These are phyloP conservation scores for Odontarrhena argentea DNA, from an alignment of 345 rosid species.

Conservation along the genomic window DNA sequence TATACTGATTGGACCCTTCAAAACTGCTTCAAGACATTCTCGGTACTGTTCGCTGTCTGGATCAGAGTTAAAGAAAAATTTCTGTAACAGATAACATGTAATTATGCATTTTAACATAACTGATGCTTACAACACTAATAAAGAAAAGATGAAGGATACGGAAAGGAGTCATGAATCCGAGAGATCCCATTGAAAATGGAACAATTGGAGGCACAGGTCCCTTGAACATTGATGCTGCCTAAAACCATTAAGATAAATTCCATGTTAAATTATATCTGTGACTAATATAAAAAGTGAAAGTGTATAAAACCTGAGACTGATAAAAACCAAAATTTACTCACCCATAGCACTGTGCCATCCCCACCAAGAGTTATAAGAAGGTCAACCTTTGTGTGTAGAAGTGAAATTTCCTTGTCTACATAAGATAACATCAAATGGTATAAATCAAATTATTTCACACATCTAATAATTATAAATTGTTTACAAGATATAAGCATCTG, in stretches of 20 bases:
- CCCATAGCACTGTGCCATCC: slow-evolving; percentile 99
- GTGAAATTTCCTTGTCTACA: slow-evolving; percentile 73
- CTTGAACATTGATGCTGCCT: slow-evolving; percentile 99
- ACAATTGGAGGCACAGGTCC: slow-evolving; percentile 99
- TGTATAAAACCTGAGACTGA: not conserved
- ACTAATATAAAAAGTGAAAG: slow-evolving; percentile 6
- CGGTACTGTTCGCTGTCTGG: slow-evolving; percentile 85
- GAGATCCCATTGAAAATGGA: slow-evolving; percentile 93
- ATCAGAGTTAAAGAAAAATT: slow-evolving; percentile 28
- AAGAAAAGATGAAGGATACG: slow-evolving; percentile 63
- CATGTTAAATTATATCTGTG: slow-evolving; percentile 23
- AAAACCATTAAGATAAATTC: slow-evolving; percentile 39
- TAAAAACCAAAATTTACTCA: slow-evolving; percentile 43
- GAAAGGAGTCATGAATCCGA: slow-evolving; percentile 99
- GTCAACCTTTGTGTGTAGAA: slow-evolving; percentile 83
- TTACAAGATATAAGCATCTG: no score
- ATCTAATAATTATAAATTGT: no score
- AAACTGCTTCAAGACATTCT: slow-evolving; percentile 75
- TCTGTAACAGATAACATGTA: slow-evolving; percentile 7
- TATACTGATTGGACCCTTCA: slow-evolving; percentile 90
- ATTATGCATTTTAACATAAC: slow-evolving; percentile 18
- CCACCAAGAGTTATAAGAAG: slow-evolving; percentile 98
- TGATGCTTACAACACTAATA: not conserved
- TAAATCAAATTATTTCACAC: slow-evolving; percentile 2
- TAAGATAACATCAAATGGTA: slow-evolving; percentile 27